Conservation (phyloP, 2,329 filamentous ascomycete genomes). For the Monilinia fructigena region DNA sequence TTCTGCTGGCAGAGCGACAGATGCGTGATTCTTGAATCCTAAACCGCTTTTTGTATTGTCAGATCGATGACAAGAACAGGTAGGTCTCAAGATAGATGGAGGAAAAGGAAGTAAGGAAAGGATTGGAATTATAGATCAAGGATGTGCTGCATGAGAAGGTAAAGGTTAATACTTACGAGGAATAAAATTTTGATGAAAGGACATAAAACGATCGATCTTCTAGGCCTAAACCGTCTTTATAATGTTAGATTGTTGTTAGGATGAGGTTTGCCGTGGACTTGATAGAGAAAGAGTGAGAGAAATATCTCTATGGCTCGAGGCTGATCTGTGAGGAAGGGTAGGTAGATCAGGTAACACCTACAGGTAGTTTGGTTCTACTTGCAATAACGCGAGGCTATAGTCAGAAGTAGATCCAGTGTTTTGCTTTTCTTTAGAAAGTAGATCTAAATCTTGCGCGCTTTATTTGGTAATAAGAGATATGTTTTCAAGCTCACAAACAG, state of each 20-base stretch:
- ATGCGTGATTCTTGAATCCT: not conserved
- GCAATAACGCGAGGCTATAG: not conserved
- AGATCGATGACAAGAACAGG: not conserved
- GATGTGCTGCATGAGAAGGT: not conserved
- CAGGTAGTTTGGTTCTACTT: not conserved
- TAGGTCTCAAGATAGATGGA: not conserved
- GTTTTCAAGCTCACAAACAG: not conserved
- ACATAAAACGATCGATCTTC: not conserved
- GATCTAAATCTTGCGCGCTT: not conserved
- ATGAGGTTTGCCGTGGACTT: not conserved
- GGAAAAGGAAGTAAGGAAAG: not conserved
- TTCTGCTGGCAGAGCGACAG: not conserved
- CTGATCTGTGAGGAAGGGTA: not conserved
- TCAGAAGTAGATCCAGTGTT: not conserved
- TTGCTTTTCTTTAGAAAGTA: not conserved
- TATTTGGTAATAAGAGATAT: not conserved
- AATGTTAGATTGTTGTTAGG: not conserved
- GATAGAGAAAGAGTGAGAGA: not conserved
- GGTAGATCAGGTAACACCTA: not conserved
- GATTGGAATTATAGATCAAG: not conserved
- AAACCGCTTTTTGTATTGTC: not conserved
- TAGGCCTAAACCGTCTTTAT: not conserved
- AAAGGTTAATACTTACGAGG: not conserved
- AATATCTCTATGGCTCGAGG: not conserved
- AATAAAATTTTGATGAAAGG: not conserved